phyloP scores from a whole-genome alignment of 1,284 basidiomycete genomes.

The Ganoderma sinense region DNA sequence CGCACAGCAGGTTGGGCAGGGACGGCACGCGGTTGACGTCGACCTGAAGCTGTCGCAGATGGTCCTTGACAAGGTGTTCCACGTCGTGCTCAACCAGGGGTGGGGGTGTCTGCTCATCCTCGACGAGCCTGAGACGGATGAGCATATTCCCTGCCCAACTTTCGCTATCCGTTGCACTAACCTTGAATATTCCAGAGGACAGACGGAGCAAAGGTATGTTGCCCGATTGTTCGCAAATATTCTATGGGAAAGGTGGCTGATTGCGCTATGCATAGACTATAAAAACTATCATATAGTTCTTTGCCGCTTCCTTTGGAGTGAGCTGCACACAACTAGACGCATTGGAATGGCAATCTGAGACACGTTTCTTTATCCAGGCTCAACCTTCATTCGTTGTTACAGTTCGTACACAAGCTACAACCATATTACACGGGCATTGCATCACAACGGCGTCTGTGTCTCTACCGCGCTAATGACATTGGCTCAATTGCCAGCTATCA shows the following conservation, averaged over 20 bases:
- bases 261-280: neutral
- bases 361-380: no score
- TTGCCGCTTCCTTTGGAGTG: neutral
- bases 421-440: neutral
- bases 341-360: no score
- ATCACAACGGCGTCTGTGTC: neutral
- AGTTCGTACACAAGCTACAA: no score
- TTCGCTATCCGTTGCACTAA: neutral
- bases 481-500: neutral
- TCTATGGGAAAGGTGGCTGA: no score
- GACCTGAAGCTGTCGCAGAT: conserved; percentile 98
- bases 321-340: neutral
- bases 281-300: neutral
- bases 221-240: no score
- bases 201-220: conserved; percentile 57
- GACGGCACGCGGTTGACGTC: conserved; percentile 89
- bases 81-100: conserved; percentile 97
- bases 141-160: conserved; percentile 45
- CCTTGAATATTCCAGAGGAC: conserved; percentile 61
- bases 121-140: conserved; percentile 86
- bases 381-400: no score
- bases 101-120: conserved; percentile 92
- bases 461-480: neutral
- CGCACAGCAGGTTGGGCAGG: conserved; percentile 90
- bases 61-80: conserved; percentile 96